A percentile compares a stretch with the other conserved stretches of the same genome.
Evolutionary conservation across 306 rosid genomes (phyloP).

Genomic region (Fragaria nilgerrensis): DNA sequence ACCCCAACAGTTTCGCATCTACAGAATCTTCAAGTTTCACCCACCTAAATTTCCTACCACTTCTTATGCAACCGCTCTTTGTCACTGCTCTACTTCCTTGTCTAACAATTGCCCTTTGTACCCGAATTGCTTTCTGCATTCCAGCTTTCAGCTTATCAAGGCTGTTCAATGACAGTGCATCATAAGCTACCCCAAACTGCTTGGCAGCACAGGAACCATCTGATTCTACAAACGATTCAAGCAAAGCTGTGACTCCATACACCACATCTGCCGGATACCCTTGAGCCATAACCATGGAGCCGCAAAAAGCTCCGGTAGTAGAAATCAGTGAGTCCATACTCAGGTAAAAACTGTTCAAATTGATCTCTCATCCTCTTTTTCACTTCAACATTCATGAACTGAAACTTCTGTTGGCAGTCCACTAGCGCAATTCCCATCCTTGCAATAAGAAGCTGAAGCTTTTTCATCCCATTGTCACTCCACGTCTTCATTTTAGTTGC

Average conservation of each 20-base stretch:
- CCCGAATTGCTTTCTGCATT: slow-evolving; percentile 84
- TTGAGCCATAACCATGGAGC: slow-evolving; percentile 74
- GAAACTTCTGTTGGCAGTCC: slow-evolving; percentile 96
- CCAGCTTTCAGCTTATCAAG: slow-evolving; percentile 74
- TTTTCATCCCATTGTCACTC: slow-evolving; percentile 95
- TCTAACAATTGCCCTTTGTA: slow-evolving; percentile 84
- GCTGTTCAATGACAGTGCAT: slow-evolving; percentile 71
- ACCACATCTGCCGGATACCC: slow-evolving; percentile 96
- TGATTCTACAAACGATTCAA: slow-evolving; percentile 72
- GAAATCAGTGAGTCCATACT: slow-evolving; percentile 86
- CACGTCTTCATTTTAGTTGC: slow-evolving; percentile 93
- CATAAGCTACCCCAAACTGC: slow-evolving; percentile 83
- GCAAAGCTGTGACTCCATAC: slow-evolving; percentile 92
- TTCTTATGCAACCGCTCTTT: slow-evolving; percentile 73
- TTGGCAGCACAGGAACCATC: slow-evolving; percentile 81
- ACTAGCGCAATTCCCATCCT: slow-evolving; percentile 90
- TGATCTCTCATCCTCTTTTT: slow-evolving; percentile 77
- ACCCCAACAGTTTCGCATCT: slow-evolving; percentile 68
- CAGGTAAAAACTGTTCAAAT: slow-evolving; percentile 73
- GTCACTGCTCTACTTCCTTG: slow-evolving; percentile 87
- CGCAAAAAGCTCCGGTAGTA: slow-evolving; percentile 81
- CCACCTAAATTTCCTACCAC: slow-evolving; percentile 95
- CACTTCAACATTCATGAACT: slow-evolving; percentile 87
- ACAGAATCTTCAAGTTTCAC: slow-evolving; percentile 78
- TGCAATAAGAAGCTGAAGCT: slow-evolving; percentile 78